Base-by-base conservation (phyloP, 2,329 filamentous ascomycete species). In the Didymella segeticola region DNA sequence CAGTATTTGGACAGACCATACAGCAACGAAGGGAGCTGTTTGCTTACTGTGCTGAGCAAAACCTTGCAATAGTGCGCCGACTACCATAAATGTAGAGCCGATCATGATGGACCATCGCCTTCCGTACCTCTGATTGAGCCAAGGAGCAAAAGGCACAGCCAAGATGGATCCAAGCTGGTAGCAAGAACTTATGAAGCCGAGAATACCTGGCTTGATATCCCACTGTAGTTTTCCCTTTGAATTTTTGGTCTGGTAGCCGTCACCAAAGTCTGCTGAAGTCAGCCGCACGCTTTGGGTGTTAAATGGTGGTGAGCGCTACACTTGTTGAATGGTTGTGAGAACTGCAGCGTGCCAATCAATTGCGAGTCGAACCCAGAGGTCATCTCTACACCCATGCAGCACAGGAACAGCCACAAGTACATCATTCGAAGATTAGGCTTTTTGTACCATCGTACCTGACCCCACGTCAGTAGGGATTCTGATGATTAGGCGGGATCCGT, bases 1-100 rank as follows among this genome's bases (percentile, higher is more conserved):
- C 38, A 67, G 52, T 27, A 39, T 4, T 9, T n/a, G 7, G 12
- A 4, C n/a, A 27, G n/a, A 23, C 14, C 3, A 5, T 12, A 15
- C 9, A 12, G 9, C 22, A 3, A n/a, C n/a, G n/a, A n/a, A 7
- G 12, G 27, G 10, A 14, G 14, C 4, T 5, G 17, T 22, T 14
- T 26, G 14, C 68, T 46, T 60, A 71, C 70, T 53, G 39, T 72
- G 67, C 48, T 72, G 69, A 39, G 69, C 76, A 10, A 80, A 76
- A 22, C 83, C 73, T 62, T 89, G 86, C 34, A 89, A 79, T 8
- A 84, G 74, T 20, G 83, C 83, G 15, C 85, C 85, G 20, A 86
- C 47, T 14, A 85, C 74, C 79, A 87, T 84, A 60, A 87, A 79
- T 4, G 75, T 50, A 2, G 81, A 82, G 14, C 86, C 86, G 7